Conservation (phyloP, 257 asterid species). For the Plantago elongata region DNA sequence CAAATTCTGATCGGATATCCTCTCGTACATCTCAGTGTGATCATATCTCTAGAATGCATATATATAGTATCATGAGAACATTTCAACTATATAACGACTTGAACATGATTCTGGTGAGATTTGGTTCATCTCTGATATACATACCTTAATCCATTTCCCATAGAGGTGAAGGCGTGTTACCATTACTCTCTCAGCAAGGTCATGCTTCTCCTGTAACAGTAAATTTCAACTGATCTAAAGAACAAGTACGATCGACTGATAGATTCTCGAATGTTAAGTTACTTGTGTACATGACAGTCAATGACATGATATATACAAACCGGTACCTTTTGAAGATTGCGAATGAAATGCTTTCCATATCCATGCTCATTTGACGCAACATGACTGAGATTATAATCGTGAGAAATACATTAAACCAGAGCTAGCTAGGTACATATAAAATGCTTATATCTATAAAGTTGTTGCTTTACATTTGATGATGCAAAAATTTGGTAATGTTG, state of each 20-base stretch:
- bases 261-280: too few relatives aligned
- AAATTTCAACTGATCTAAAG: too few relatives aligned
- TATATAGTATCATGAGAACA: not conserved
- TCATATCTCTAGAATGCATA: slow-evolving; percentile 55
- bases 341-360: slow-evolving; percentile 68
- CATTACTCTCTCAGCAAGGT: slow-evolving; percentile 93
- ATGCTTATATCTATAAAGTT: too few relatives aligned
- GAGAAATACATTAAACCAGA: slow-evolving; percentile 9
- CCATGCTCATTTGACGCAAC: slow-evolving; percentile 52
- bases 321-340: slow-evolving; percentile 66
- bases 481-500: not conserved
- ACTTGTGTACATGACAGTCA: too few relatives aligned
- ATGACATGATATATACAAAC: not conserved
- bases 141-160: slow-evolving; percentile 81
- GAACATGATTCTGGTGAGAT: not conserved
- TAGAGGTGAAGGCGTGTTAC: slow-evolving; percentile 84
- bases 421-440: not conserved
- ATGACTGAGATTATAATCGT: slow-evolving; percentile 30
- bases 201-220: slow-evolving; percentile 52
- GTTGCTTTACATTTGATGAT: too few relatives aligned
- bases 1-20: slow-evolving; percentile 77
- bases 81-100: not conserved
- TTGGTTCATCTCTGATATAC: too few relatives aligned
- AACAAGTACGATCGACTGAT: too few relatives aligned
- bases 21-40: slow-evolving; percentile 70